A percentile compares a stretch with the other conserved stretches of the same genome.
Evolutionary conservation across 176 grass and related monocot genomes (phyloP).

Genomic region (Tillandsia fasciculata): DNA sequence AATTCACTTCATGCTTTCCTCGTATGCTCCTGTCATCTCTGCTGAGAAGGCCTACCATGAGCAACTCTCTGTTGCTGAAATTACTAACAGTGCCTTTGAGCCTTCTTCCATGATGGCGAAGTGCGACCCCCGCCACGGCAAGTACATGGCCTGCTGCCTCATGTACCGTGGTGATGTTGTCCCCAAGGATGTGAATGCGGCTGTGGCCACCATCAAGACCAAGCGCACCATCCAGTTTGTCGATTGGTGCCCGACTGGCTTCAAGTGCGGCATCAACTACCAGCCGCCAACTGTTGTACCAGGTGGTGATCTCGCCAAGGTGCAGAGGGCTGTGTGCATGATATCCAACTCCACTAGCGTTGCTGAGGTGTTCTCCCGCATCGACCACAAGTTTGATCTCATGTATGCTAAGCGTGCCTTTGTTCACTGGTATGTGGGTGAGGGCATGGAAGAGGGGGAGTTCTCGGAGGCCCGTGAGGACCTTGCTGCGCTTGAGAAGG

Average conservation of each 20-base stretch:
- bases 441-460: conserved; percentile 19
- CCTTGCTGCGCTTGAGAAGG: conserved; percentile 17
- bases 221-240: conserved; percentile 22
- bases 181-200: conserved; percentile 21
- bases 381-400: conserved; percentile 19
- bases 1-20: conserved; percentile 25
- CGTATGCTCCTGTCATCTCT: conserved; percentile 20
- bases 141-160: conserved; percentile 22
- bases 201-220: conserved; percentile 16
- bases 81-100: conserved; percentile 21
- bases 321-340: conserved; percentile 19
- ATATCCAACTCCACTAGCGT: conserved; percentile 20
- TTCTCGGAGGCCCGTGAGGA: conserved; percentile 21
- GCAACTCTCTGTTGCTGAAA: conserved; percentile 17
- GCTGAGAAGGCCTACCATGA: conserved; percentile 26
- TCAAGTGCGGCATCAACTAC: conserved; percentile 26
- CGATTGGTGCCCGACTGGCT: conserved; percentile 20
- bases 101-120: conserved; percentile 27
- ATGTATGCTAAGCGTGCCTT: conserved; percentile 20
- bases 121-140: conserved; percentile 17
- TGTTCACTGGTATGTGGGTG: conserved; percentile 16
- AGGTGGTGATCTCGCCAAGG: conserved; percentile 13
- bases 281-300: conserved; percentile 15
- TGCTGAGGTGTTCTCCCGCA: conserved; percentile 15
- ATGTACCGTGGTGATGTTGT: conserved; percentile 25